These are phyloP conservation scores for Przewalskia tangutica DNA, from an alignment of 257 asterid genomes.

Conservation along the genomic window DNA sequence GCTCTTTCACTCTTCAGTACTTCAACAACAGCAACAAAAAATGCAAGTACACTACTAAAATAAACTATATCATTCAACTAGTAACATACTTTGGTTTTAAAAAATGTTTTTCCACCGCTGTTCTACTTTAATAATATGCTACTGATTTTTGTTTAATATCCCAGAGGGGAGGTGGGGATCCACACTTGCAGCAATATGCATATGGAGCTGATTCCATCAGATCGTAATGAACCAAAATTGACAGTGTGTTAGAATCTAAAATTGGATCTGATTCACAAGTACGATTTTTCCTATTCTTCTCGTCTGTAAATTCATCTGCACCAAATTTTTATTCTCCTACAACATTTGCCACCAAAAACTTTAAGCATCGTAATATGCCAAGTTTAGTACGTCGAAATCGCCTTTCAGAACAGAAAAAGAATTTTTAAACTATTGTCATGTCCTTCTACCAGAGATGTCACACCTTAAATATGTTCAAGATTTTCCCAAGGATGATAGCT, in stretches of 20 bases:
- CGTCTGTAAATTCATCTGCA: conserved; percentile 18
- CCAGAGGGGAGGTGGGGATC: conserved; percentile 4
- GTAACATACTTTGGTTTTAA: not conserved
- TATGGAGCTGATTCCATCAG: conserved; percentile 5
- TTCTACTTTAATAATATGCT: not conserved
- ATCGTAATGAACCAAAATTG: conserved; percentile 5
- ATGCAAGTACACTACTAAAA: not conserved
- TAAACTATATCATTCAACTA: not conserved
- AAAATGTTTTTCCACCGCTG: not conserved
- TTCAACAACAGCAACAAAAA: not conserved
- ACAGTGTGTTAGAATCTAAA: not conserved
- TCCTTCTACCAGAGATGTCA: not conserved
- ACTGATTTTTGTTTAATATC: not conserved
- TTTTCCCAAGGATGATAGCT: not conserved
- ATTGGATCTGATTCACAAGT: conserved; percentile 9
- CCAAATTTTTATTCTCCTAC: conserved; percentile 24
- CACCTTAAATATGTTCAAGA: not conserved
- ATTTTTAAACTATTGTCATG: conserved; percentile 1
- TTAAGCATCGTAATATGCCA: conserved; percentile 27
- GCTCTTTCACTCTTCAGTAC: not conserved
- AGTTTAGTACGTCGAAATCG: conserved; percentile 17
- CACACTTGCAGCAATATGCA: not conserved
- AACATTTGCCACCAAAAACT: conserved; percentile 8
- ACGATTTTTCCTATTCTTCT: not conserved
- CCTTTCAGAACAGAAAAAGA: conserved; percentile 19